Evolutionary conservation across 139 green algal genomes (phyloP).

Genomic region (Volvox africanus): DNA sequence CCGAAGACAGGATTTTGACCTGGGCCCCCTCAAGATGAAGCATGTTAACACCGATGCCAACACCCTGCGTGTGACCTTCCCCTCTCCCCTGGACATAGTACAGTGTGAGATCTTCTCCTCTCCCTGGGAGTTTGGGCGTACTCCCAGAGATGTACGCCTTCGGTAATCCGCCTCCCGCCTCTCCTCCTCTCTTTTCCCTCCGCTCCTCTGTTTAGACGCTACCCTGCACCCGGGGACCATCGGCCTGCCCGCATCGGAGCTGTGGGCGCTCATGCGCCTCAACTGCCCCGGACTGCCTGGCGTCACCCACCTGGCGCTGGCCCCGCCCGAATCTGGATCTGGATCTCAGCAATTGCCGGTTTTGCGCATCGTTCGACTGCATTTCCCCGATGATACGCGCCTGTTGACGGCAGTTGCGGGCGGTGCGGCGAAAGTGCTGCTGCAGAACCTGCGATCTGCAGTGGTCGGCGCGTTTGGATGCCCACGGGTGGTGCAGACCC

Average conservation of each 20-base stretch:
- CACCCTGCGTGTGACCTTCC: too few relatives aligned
- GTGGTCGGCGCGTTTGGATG: slow-evolving; percentile 38
- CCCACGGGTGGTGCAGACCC: slow-evolving; percentile 1
- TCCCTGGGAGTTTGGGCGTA: too few relatives aligned
- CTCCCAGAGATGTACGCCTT: too few relatives aligned
- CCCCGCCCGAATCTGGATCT: neutral
- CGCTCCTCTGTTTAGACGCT: slow-evolving; percentile 4
- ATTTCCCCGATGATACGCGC: slow-evolving; percentile 17
- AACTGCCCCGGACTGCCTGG: slow-evolving; percentile 11
- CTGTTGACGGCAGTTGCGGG: slow-evolving; percentile 25
- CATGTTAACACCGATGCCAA: too few relatives aligned
- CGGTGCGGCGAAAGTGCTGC: neutral
- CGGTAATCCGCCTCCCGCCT: too few relatives aligned
- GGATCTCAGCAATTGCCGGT: neutral
- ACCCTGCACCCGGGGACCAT: slow-evolving; percentile 8
- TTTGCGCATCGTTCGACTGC: slow-evolving; percentile 1
- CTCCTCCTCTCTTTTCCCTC: too few relatives aligned
- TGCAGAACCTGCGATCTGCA: slow-evolving; percentile 31
- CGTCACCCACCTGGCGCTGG: neutral
- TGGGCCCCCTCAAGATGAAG: too few relatives aligned
- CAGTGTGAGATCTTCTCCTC: too few relatives aligned
- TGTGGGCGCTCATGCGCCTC: slow-evolving; percentile 35
- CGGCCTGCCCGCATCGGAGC: slow-evolving; percentile 16
- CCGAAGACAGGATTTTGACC: too few relatives aligned
- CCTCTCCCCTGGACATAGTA: too few relatives aligned